These are phyloP conservation scores for Trametes polyzona DNA, from an alignment of 1,284 basidiomycete species.

Conservation along the genomic window DNA sequence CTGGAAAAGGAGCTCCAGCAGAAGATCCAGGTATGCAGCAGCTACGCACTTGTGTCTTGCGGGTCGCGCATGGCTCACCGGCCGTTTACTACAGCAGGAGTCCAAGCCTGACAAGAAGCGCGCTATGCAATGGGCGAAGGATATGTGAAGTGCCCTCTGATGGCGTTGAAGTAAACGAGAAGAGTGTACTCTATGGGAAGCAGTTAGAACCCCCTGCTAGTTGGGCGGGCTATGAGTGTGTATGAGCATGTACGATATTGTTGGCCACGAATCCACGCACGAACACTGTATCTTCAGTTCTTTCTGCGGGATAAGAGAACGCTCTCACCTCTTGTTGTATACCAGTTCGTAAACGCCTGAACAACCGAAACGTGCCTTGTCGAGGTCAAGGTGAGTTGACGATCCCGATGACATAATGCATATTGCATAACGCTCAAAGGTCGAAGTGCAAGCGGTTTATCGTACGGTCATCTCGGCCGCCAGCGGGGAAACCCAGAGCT, in stretches of 20 bases:
- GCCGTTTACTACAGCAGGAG: neutral
- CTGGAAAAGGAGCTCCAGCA: constrained; percentile 1
- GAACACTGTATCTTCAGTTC: neutral
- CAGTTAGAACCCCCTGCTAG: neutral
- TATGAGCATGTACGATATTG: neutral
- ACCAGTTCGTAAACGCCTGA: too few relatives aligned
- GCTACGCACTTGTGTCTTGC: neutral
- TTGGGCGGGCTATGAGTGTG: neutral
- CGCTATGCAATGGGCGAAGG: neutral
- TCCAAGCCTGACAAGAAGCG: neutral
- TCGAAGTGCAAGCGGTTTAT: too few relatives aligned
- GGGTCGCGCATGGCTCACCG: neutral
- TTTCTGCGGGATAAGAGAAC: too few relatives aligned
- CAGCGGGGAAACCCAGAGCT: too few relatives aligned
- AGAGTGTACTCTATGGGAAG: too few relatives aligned
- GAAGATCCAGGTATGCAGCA: neutral
- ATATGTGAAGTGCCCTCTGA: neutral
- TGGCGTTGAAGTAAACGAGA: neutral
- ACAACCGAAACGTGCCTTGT: too few relatives aligned
- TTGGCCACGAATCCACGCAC: neutral
- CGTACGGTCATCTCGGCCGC: too few relatives aligned
- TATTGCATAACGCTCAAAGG: too few relatives aligned
- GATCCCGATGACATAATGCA: too few relatives aligned
- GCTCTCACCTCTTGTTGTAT: too few relatives aligned
- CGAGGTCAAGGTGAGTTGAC: too few relatives aligned